These are phyloP conservation scores for Claviceps sp. DNA, from an alignment of 2,329 filamentous ascomycete genomes.

Conservation along the genomic window DNA sequence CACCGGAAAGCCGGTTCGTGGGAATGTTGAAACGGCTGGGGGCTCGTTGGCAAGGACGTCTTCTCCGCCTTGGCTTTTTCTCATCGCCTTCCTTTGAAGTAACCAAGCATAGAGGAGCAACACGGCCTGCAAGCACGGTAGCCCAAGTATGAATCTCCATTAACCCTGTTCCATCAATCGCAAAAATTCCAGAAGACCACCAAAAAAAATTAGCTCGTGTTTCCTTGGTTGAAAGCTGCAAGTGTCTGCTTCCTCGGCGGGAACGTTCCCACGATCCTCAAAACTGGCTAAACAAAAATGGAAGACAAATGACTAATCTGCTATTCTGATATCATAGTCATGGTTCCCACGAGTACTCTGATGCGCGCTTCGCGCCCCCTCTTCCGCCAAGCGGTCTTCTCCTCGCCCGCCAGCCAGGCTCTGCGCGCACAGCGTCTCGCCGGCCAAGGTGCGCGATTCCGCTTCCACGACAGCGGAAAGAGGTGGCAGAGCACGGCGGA, in stretches of 20 bases:
- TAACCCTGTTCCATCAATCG: background rate
- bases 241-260: background rate
- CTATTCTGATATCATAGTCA: slow-evolving; percentile 9
- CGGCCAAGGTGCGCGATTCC: slow-evolving; percentile 20
- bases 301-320: background rate
- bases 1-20: background rate
- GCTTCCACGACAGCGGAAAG: slow-evolving; percentile 30
- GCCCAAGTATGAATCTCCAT: background rate
- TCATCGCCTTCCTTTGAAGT: background rate
- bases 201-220: background rate
- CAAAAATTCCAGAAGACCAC: background rate
- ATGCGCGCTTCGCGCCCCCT: slow-evolving; percentile 42
- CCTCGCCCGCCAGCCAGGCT: slow-evolving; percentile 24
- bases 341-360: slow-evolving; percentile 34
- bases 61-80: background rate
- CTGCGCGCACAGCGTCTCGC: slow-evolving; percentile 26
- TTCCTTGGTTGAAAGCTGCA: background rate
- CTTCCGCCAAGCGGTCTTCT: slow-evolving; percentile 34
- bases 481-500: slow-evolving; percentile 60
- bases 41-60: no score
- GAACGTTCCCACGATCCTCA: background rate
- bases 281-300: background rate
- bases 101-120: background rate
- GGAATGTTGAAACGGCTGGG: no score
- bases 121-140: background rate